Base-by-base conservation (phyloP, 2,329 filamentous ascomycete species). In the Taxawa tesnikishii region DNA sequence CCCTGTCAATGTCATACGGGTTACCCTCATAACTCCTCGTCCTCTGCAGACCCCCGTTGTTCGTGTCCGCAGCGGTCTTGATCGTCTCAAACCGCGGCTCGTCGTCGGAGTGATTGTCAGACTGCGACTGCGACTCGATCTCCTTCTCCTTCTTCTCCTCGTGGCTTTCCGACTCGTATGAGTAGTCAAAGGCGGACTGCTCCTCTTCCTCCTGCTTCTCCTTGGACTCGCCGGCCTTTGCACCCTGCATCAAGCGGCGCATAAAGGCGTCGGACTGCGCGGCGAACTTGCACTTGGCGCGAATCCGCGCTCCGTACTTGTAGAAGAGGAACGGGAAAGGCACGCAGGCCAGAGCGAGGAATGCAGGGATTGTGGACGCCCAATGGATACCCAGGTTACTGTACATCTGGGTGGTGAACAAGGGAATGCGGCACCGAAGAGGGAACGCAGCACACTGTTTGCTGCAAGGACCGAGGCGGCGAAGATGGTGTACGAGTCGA, bases 311-410 rank as follows among this genome's bases (percentile, higher is more conserved):
- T 24, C 81, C 81, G 50, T 83, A 83, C 44, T 69, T 75, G 59
- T 81, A 82, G 55, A 88, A 83, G 11, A 88, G 52, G 53, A 81
- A 79, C 0, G 82, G 81, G 47, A 82, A 78, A 0, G 82, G 79
- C 12, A 83, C 61, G 53, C 80, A 85, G 8, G 66, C 68, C 3
- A 85, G 52, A 0, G 79, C 72, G 3, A 88, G 61, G 58, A 88
- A 87, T 1, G 75, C 83, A 0, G 80, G 81, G 10, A 88, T 60
- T 0, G 72, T 74, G 19, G 68, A 74, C 1, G 79, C 82, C 82
- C 81, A 87, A 58, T 85, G 79, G 34, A 80, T 75, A 29, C 81
- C 79, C 3, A 58, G 45, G 3, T 43, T 37, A 27, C 38, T 38
- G 44, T 66, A 67, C 62, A 67, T 83, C 46, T 83, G 75, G 2